A percentile compares a stretch with the other conserved stretches of the same genome.
Conservation (phyloP, 768 basidiomycete genomes). For the Mycena venus region DNA sequence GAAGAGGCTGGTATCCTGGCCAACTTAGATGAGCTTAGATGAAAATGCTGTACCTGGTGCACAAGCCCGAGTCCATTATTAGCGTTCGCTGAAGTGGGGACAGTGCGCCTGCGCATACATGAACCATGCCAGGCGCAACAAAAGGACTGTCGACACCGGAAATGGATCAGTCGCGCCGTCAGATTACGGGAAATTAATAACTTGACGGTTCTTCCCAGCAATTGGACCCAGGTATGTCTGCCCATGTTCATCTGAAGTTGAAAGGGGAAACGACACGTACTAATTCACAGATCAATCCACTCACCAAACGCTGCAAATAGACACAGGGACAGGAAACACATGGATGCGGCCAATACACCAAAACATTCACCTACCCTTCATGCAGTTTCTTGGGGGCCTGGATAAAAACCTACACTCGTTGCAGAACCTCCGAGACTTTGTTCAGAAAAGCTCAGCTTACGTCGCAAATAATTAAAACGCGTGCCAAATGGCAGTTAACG, state of each 20-base stretch:
- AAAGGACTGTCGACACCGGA: neutral
- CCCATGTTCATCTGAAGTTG: neutral
- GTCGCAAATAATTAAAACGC: neutral
- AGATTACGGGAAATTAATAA: neutral
- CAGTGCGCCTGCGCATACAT: neutral
- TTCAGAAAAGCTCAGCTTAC: neutral
- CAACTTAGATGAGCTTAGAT: neutral
- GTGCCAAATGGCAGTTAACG: slow-evolving; percentile 31
- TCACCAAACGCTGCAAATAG: too few species aligned
- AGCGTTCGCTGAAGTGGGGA: neutral
- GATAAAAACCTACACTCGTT: neutral
- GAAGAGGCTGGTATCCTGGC: neutral
- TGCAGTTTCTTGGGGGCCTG: neutral
- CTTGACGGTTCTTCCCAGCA: neutral
- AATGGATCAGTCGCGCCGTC: neutral
- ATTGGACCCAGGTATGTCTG: neutral
- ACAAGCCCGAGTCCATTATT: neutral
- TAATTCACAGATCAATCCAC: neutral
- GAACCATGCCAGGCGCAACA: neutral
- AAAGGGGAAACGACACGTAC: neutral
- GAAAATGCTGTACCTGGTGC: neutral
- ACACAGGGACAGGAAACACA: neutral
- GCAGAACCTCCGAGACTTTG: neutral
- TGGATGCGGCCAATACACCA: neutral
- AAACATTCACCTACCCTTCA: neutral